A percentile compares a stretch with the other conserved stretches of the same genome.
phyloP scores from a whole-genome alignment of 2,329 filamentous ascomycete genomes.

The Exophiala viscosa region DNA sequence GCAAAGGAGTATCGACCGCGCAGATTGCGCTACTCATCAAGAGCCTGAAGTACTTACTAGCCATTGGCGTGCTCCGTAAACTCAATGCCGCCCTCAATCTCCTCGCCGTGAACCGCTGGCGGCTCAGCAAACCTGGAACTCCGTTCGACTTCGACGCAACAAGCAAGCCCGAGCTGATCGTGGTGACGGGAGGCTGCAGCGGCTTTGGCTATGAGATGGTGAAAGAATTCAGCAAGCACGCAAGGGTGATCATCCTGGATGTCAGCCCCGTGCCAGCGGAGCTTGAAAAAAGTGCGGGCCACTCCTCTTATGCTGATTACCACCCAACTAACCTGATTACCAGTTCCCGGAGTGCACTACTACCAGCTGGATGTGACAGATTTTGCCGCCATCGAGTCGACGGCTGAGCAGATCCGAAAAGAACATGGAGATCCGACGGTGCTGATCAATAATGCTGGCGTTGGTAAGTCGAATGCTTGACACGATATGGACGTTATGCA shows the following conservation, averaged over 20 bases:
- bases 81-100: constrained; percentile 53
- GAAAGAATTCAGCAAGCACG: constrained; percentile 60
- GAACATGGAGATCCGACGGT: constrained; percentile 63
- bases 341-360: constrained; percentile 54
- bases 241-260: constrained; percentile 70
- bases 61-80: constrained; percentile 49
- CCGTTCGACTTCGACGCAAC: constrained; percentile 29
- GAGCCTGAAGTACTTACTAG: constrained; percentile 47
- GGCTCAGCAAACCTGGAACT: constrained; percentile 35
- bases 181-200: constrained; percentile 60
- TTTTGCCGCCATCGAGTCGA: constrained; percentile 47
- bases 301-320: background rate
- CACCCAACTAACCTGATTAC: background rate
- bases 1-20: constrained; percentile 8
- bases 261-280: constrained; percentile 41
- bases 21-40: constrained; percentile 16
- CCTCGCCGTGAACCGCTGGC: constrained; percentile 41
- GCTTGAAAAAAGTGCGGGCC: constrained; percentile 19
- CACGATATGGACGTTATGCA: background rate
- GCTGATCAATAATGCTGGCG: constrained; percentile 69
- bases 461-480: constrained; percentile 41
- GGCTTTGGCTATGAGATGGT: constrained; percentile 70
- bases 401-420: constrained; percentile 44
- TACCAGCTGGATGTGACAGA: constrained; percentile 69
- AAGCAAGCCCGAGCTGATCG: constrained; percentile 34